Base-by-base conservation (phyloP, 257 asterid species). In the Scutellaria galericulata region DNA sequence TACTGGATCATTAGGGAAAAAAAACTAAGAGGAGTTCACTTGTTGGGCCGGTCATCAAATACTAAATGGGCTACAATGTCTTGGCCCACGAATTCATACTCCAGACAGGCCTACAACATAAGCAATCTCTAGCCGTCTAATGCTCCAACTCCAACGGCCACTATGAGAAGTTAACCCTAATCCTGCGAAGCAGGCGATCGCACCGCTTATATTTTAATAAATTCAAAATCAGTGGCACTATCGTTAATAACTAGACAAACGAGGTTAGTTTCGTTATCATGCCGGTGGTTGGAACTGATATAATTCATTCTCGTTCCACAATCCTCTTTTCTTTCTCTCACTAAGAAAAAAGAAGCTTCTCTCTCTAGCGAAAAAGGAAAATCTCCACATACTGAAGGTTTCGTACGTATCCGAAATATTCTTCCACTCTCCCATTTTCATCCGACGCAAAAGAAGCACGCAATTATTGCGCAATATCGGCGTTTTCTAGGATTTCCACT, bases 221-320 rank as follows among this genome's bases (percentile, higher is more conserved):
- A 62, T 73, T 64, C 71, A 80, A 81, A 58, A 14, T 35, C 10
- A 65, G 80, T 80, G 87, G 86, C 81, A 82, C 6, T 64, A 8
- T 7, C 51, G 87, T 80, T 13, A 86, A 74, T 84, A 73, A 51
- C 5, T 0, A 5, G n/a, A 37, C 18, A 50, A 40, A 1, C 14
- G 54, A 70, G 84, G 42, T 70, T 22, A 12, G 3, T 76, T 47
- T 9, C 4, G 22, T 31, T 0, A 39, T 15, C 7, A 2, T 0
- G 5, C 27, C 24, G 77, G 76, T 65, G 37, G 79, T 66, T 80
- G 72, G 72, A 78, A 61, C 68, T 66, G 76, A 66, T 79, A 59
- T 55, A 70, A 68, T 74, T 55, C 64, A 47, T 44, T 71, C 73
- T 62, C 62, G 22, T 31, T 37, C 24, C 61, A 55, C 73, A 22